Conservation (phyloP, 2,329 filamentous ascomycete species). For the Ophiostoma montium region DNA sequence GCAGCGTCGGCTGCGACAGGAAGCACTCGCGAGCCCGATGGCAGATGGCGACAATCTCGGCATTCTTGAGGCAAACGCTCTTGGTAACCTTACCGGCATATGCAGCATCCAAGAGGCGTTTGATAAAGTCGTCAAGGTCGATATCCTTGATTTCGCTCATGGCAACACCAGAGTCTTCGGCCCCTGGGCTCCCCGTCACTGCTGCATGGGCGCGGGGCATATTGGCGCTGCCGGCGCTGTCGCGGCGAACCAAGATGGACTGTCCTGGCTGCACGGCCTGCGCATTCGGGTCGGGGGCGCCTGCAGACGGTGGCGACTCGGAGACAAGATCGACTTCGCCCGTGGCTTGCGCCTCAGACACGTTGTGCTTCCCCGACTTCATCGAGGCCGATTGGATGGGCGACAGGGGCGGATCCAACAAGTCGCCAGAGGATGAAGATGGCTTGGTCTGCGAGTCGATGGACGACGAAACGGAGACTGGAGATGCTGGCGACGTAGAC, state of each 20-base stretch:
- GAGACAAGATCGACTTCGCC: slow-evolving; percentile 93
- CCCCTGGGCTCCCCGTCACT: neutral
- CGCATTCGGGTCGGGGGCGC: slow-evolving; percentile 32
- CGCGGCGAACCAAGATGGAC: slow-evolving; percentile 77
- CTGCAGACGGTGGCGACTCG: slow-evolving; percentile 67
- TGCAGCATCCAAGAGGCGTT: slow-evolving; percentile 80
- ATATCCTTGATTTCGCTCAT: slow-evolving; percentile 86
- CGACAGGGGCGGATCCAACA: slow-evolving; percentile 59
- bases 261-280: slow-evolving; percentile 60
- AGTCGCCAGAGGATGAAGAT: slow-evolving; percentile 31
- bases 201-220: slow-evolving; percentile 18
- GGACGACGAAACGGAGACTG: slow-evolving; percentile 22
- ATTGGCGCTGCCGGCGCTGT: slow-evolving; percentile 55
- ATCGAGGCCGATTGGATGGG: slow-evolving; percentile 67
- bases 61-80: slow-evolving; percentile 92
- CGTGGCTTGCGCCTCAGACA: slow-evolving; percentile 66
- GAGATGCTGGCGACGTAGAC: slow-evolving; percentile 24
- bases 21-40: slow-evolving; percentile 78
- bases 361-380: slow-evolving; percentile 59
- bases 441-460: slow-evolving; percentile 26
- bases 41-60: slow-evolving; percentile 90
- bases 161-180: slow-evolving; percentile 41
- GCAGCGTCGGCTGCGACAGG: slow-evolving; percentile 75
- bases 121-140: slow-evolving; percentile 95
- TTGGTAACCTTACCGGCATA: slow-evolving; percentile 97